Base-by-base conservation (phyloP, 768 basidiomycete species). In the Pleurotus tuber-regium region DNA sequence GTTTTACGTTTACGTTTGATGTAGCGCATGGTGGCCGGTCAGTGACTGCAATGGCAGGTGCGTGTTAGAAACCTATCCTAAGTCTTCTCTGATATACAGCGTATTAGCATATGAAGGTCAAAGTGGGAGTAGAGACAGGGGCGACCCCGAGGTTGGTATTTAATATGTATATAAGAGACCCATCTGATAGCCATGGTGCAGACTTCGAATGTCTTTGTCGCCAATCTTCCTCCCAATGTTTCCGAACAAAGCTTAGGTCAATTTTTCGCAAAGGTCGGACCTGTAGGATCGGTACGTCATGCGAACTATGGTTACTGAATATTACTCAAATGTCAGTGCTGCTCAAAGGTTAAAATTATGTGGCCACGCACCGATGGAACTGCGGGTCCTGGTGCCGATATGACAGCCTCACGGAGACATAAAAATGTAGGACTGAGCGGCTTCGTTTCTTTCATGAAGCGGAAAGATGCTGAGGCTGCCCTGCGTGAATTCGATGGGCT, bases 171-270 rank as follows among this genome's bases (percentile, higher is more conserved):
- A 2, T 30, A n/a, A 9, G 4, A 16, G 9, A 31, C 8, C 4
- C 2, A 18, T 43, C 44, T n/a, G 44, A 47, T 51, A 49, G 19
- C 38, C 39, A 11, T 8, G 52, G 10, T 50, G 10, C 55, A 95
- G 89, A 97, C 96, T 1, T 92, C 95, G 31, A 99, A 99, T 61
- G 69, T 99, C 11, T 98, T 96, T 65, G 93, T 99, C 30, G 92
- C 93, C 10, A 97, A 98, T 65, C 70, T 99, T 21, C 97, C 97
- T 4, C 71, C 80, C 1, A 85, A 87, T 65, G 86, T 97, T 11
- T 93, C 86, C 1, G 97, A 98, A 60, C 85, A 86, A 57, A 78
- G 76, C 23, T 67, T 99, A 35, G 97, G 97, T 2, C 79, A 82
- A 54, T 92, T 97, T 66, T 99, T 99, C 64, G 95, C 95, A 2